phyloP scores from a whole-genome alignment of 139 green algal genomes.

The Trebouxia sp. region DNA sequence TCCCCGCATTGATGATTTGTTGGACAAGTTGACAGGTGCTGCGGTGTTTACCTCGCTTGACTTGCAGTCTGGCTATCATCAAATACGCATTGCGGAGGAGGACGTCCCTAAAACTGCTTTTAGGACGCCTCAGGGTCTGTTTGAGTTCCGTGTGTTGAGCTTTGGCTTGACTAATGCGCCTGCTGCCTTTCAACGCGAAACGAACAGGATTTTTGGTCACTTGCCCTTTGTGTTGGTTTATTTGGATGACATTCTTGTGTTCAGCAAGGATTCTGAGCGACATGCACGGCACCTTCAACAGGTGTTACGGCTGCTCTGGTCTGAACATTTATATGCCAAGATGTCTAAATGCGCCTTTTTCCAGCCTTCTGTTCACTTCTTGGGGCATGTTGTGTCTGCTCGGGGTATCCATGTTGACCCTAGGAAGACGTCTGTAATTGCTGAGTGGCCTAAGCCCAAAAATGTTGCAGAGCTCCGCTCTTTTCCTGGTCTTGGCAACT shows the following conservation, averaged over 20 bases:
- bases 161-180: constrained; percentile 59
- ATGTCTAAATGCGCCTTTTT: constrained; percentile 32
- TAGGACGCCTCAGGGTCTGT: constrained; percentile 36
- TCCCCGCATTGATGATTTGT: constrained; percentile 45
- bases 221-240: constrained; percentile 61
- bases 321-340: constrained; percentile 38
- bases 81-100: constrained; percentile 42
- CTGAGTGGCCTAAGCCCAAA: constrained; percentile 47
- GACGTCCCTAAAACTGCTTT: constrained; percentile 52
- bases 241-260: constrained; percentile 68
- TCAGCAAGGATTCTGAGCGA: constrained; percentile 40
- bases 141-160: constrained; percentile 37
- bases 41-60: constrained; percentile 52
- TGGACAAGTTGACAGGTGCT: constrained; percentile 47
- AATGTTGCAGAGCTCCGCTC: constrained; percentile 29
- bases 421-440: constrained; percentile 44
- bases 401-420: constrained; percentile 40
- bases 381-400: constrained; percentile 38
- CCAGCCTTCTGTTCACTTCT: constrained; percentile 25
- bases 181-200: constrained; percentile 53
- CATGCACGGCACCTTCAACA: constrained; percentile 52
- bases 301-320: constrained; percentile 34
- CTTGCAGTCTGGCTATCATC: constrained; percentile 40
- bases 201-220: constrained; percentile 51
- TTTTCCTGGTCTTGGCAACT: constrained; percentile 48